Evolutionary conservation across 345 rosid species (phyloP).

Genomic region (Salix koriyanagi): DNA sequence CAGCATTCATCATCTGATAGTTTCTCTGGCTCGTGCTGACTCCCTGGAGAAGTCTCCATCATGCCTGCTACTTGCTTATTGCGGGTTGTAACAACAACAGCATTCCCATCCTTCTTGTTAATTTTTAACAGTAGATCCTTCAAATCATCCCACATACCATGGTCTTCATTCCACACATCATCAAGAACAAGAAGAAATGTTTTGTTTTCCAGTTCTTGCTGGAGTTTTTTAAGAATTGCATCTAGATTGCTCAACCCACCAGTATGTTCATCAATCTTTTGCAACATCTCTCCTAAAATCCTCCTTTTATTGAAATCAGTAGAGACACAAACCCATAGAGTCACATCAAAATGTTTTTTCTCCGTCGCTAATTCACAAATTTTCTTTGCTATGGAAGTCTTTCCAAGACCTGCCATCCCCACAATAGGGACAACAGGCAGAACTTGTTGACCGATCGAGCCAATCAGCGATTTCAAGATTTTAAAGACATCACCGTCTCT

Average conservation of each 20-base stretch:
- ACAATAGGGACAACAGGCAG: constrained; percentile 5
- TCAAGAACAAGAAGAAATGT: too few species aligned
- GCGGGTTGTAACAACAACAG: too few species aligned
- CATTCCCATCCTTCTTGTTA: too few species aligned
- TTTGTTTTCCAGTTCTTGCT: too few species aligned
- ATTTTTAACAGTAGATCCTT: too few species aligned
- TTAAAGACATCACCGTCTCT: constrained; percentile 10
- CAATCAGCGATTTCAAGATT: not conserved
- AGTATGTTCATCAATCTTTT: not conserved
- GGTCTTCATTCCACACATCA: too few species aligned
- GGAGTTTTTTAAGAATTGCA: too few species aligned
- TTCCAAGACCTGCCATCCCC: constrained; percentile 32
- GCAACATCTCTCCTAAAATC: constrained; percentile 13
- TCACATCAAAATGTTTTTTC: not conserved
- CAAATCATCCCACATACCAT: too few species aligned
- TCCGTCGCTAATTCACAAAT: not conserved
- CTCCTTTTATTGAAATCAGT: not conserved
- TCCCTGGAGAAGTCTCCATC: too few species aligned
- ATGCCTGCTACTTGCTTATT: too few species aligned
- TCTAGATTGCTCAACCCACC: not conserved
- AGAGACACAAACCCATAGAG: constrained; percentile 17
- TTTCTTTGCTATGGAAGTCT: constrained; percentile 19
- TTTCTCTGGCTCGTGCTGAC: too few species aligned
- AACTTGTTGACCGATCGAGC: not conserved
- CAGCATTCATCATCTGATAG: too few species aligned